phyloP scores from a whole-genome alignment of 169 alveolate species.

The Eimeria falciformis region DNA sequence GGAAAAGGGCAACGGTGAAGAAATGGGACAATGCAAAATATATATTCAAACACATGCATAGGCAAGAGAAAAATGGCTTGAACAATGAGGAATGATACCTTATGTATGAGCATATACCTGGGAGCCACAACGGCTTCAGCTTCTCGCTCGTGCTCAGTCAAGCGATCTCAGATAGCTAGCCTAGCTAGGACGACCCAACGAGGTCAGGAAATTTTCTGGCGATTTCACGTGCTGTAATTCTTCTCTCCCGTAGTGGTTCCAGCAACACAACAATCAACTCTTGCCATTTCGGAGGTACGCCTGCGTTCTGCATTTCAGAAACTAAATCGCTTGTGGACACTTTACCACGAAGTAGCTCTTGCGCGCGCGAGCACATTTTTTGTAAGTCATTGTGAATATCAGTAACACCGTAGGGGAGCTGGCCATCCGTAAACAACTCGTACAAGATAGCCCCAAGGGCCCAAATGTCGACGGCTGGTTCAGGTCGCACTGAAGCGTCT shows the following conservation, averaged over 20 bases:
- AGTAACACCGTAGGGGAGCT: slow-evolving; percentile 11
- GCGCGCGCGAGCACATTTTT: not conserved
- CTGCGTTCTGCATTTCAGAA: not conserved
- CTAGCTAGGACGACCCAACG: not conserved
- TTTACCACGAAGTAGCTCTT: not conserved
- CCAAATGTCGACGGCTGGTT: slow-evolving; percentile 30
- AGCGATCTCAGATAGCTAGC: not conserved
- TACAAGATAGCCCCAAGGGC: slow-evolving; percentile 31
- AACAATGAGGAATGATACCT: too few relatives aligned
- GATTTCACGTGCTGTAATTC: not conserved
- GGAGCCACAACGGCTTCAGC: not conserved
- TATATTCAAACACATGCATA: too few relatives aligned
- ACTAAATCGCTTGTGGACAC: not conserved
- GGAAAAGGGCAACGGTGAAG: too few relatives aligned
- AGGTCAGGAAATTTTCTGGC: not conserved
- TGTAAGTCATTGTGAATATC: not conserved
- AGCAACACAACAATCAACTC: not conserved
- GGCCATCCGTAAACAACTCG: slow-evolving; percentile 57
- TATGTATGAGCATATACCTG: not conserved
- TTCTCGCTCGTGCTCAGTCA: not conserved
- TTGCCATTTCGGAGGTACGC: not conserved
- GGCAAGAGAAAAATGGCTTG: too few relatives aligned
- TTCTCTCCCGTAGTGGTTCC: not conserved
- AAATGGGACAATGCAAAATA: too few relatives aligned
- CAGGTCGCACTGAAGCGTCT: not conserved